Percentiles rank a stretch among this genome's conserved stretches.
These are phyloP conservation scores for Linum trigynum DNA, from an alignment of 345 rosid species.

Conservation along the genomic window DNA sequence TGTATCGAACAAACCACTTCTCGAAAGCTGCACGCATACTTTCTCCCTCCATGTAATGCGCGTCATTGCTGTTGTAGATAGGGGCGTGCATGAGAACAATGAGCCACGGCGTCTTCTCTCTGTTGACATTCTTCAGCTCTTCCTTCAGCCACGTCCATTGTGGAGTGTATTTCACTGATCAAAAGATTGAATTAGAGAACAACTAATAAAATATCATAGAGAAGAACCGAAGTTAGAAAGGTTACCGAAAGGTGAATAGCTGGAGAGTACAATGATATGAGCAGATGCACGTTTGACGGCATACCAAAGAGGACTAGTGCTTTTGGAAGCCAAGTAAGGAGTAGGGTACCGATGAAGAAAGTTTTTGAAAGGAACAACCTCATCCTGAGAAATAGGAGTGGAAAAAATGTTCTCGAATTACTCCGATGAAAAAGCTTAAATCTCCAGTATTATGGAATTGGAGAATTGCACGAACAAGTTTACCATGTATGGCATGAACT, in stretches of 20 bases:
- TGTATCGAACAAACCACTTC: conserved; percentile 53
- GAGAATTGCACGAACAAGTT: conserved; percentile 5
- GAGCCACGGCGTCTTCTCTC: conserved; percentile 95
- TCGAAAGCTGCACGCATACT: conserved; percentile 81
- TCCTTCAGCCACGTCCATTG: conserved; percentile 72
- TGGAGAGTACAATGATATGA: conserved; percentile 83
- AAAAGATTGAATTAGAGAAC: conserved; percentile 9
- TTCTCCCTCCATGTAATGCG: conserved; percentile 92
- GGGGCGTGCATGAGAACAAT: conserved; percentile 89
- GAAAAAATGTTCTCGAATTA: background rate
- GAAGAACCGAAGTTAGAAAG: conserved; percentile 14
- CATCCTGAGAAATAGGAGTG: conserved; percentile 40
- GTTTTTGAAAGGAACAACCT: conserved; percentile 69
- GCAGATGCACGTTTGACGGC: conserved; percentile 89
- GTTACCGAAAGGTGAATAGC: conserved; percentile 95
- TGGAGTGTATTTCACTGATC: conserved; percentile 79
- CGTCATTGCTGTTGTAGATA: conserved; percentile 74
- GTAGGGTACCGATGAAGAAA: conserved; percentile 78
- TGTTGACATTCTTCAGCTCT: conserved; percentile 67
- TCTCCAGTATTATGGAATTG: too few species aligned
- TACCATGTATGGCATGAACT: conserved; percentile 93
- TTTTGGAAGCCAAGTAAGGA: conserved; percentile 66
- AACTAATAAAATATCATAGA: background rate
- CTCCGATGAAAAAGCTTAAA: background rate
- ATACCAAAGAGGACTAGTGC: conserved; percentile 83